phyloP scores from a whole-genome alignment of 345 rosid species.

The Camelina sativa region DNA sequence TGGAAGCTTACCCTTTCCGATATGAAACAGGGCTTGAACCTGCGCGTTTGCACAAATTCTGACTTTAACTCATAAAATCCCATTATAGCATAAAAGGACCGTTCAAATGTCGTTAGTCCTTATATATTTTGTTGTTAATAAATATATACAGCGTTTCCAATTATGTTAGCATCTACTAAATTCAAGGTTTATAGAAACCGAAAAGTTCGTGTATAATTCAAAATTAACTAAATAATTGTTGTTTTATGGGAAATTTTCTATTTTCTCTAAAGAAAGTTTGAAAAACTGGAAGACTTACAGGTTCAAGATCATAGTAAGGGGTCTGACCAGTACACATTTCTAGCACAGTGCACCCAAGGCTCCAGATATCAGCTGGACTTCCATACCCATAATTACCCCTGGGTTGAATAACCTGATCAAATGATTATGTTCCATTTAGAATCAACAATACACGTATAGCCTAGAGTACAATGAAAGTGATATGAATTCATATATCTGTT shows the following conservation, averaged over 20 bases:
- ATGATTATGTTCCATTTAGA: constrained; percentile 9
- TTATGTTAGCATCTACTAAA: constrained; percentile 1
- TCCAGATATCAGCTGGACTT: constrained; percentile 25
- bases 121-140: too few species aligned
- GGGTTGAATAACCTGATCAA: constrained; percentile 61
- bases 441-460: background rate
- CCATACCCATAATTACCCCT: constrained; percentile 67
- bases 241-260: background rate
- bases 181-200: background rate
- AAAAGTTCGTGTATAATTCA: too few species aligned
- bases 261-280: too few species aligned
- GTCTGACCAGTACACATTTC: constrained; percentile 72
- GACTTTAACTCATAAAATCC: too few species aligned
- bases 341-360: constrained; percentile 79
- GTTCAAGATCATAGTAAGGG: constrained; percentile 62
- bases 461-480: background rate
- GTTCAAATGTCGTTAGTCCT: background rate
- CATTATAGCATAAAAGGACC: too few species aligned
- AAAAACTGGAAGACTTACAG: constrained; percentile 47
- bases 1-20: constrained; percentile 76
- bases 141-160: background rate
- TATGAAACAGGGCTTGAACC: constrained; percentile 69
- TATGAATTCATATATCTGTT: background rate
- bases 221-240: background rate
- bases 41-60: constrained; percentile 33